These are phyloP conservation scores for Lathyrus oleraceus DNA, from an alignment of 306 rosid species.

Conservation along the genomic window DNA sequence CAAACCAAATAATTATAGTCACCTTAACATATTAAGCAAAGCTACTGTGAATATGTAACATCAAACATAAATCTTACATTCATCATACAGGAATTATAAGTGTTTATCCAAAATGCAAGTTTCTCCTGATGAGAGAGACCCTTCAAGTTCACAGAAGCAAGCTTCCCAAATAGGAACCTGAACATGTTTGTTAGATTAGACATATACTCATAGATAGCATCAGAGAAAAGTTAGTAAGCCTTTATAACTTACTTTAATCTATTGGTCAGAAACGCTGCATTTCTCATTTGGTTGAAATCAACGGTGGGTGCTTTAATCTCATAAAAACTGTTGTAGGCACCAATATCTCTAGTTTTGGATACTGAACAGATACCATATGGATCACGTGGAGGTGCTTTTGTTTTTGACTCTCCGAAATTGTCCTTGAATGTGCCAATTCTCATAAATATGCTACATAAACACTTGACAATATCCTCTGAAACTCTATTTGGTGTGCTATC, in stretches of 20 bases:
- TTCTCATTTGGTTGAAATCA: constrained; percentile 63
- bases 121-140: constrained; percentile 90
- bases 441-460: constrained; percentile 64
- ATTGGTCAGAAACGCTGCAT: constrained; percentile 57
- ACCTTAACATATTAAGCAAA: constrained; percentile 2
- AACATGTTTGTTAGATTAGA: constrained; percentile 25
- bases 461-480: constrained; percentile 78
- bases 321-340: constrained; percentile 61
- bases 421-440: constrained; percentile 61
- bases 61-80: constrained; percentile 54
- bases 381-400: constrained; percentile 45
- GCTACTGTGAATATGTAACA: constrained; percentile 8
- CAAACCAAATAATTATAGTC: constrained; percentile 21
- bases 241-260: constrained; percentile 72
- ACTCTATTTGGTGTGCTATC: constrained; percentile 65
- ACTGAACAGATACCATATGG: constrained; percentile 68
- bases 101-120: constrained; percentile 98
- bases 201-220: neutral
- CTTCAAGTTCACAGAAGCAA: constrained; percentile 72
- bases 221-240: constrained; percentile 4
- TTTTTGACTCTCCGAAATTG: constrained; percentile 44
- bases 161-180: constrained; percentile 74
- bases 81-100: constrained; percentile 86
- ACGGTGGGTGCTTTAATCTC: constrained; percentile 61
- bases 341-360: constrained; percentile 53